Evolutionary conservation across 768 basidiomycete species (phyloP).

Genomic region (Favolaschia claudopus): DNA sequence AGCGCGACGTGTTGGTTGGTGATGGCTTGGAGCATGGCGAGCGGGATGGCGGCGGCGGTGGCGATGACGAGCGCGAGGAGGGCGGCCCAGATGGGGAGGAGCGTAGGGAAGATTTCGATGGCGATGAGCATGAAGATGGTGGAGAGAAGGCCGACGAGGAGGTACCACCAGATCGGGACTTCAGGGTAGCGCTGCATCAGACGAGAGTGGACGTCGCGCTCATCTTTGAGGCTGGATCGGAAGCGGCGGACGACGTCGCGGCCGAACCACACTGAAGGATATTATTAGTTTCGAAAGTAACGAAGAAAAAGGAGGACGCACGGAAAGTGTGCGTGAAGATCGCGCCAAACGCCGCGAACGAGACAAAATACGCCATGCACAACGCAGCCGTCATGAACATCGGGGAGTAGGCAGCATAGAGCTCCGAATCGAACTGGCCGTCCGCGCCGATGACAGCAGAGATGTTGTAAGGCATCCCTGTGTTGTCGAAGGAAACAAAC

Average conservation of each 20-base stretch:
- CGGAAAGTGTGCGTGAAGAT: slow-evolving; percentile 81
- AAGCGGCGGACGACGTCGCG: slow-evolving; percentile 78
- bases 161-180: slow-evolving; percentile 83
- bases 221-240: slow-evolving; percentile 70
- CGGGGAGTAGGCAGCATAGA: slow-evolving; percentile 83
- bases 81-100: slow-evolving; percentile 82
- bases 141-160: slow-evolving; percentile 56
- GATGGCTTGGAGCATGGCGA: slow-evolving; percentile 86
- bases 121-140: slow-evolving; percentile 68
- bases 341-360: slow-evolving; percentile 79
- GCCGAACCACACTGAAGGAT: slow-evolving; percentile 78
- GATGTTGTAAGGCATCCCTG: slow-evolving; percentile 70
- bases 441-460: slow-evolving; percentile 61
- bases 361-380: slow-evolving; percentile 72
- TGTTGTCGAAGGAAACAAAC: slow-evolving; percentile 73
- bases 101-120: slow-evolving; percentile 76
- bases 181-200: slow-evolving; percentile 84
- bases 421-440: slow-evolving; percentile 66
- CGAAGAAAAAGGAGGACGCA: slow-evolving; percentile 44
- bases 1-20: slow-evolving; percentile 81
- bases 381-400: slow-evolving; percentile 76
- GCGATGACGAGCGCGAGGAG: slow-evolving; percentile 61
- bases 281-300: background rate
- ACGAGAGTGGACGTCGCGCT: slow-evolving; percentile 85
- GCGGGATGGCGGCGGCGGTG: slow-evolving; percentile 64